These are phyloP conservation scores for Begonia peltatifolia DNA, from an alignment of 306 rosid genomes.

Conservation along the genomic window DNA sequence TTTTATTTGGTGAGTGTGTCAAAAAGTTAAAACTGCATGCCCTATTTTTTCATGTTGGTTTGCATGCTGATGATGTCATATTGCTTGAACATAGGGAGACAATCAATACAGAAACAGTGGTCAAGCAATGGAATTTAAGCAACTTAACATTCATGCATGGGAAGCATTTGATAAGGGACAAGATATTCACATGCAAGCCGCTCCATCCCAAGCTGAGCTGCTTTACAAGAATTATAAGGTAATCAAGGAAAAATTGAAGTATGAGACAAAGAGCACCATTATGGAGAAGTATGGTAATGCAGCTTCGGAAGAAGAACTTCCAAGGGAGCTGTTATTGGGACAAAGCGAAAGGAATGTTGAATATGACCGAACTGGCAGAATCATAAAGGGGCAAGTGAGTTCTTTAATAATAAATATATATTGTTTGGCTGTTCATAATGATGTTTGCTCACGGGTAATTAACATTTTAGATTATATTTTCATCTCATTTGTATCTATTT, in stretches of 20 bases:
- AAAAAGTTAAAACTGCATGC: neutral
- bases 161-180: constrained; percentile 56
- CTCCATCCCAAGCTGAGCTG: constrained; percentile 62
- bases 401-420: neutral
- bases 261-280: constrained; percentile 38
- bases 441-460: too few relatives aligned
- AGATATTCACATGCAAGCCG: constrained; percentile 58
- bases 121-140: constrained; percentile 47
- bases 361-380: constrained; percentile 52
- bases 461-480: too few relatives aligned
- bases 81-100: constrained; percentile 22
- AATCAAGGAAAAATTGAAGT: constrained; percentile 38
- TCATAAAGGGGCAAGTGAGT: constrained; percentile 41
- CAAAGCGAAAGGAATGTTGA: constrained; percentile 50
- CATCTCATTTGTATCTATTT: too few relatives aligned
- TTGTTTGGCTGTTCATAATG: neutral
- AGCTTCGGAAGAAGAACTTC: constrained; percentile 34
- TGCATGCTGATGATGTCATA: neutral
- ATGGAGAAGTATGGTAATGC: constrained; percentile 56
- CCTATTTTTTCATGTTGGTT: neutral
- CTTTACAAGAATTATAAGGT: constrained; percentile 44
- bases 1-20: constrained; percentile 35
- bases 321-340: constrained; percentile 52
- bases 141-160: constrained; percentile 47
- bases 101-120: constrained; percentile 40